Conservation (phyloP, 2,329 filamentous ascomycete genomes). For the Aspergillus quadricinctus region DNA sequence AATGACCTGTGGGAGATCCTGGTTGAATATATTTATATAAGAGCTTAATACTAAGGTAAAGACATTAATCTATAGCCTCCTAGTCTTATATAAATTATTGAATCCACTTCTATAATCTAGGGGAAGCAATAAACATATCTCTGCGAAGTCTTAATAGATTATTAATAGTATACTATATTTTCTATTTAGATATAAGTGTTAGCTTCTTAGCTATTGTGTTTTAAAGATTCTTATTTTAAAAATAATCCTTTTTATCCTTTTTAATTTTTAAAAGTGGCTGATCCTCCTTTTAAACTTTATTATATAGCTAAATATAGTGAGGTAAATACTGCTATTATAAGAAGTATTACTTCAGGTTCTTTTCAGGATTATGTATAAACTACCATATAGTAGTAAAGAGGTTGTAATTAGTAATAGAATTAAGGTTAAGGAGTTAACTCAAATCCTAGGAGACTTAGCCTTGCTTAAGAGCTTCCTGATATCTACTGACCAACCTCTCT, state of each 20-base stretch:
- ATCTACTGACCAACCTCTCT: conserved; percentile 7
- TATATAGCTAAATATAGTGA: conserved; percentile 11
- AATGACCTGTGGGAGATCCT: background rate
- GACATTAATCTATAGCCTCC: conserved; percentile 4
- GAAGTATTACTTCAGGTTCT: conserved; percentile 7
- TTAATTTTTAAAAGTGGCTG: conserved; percentile 8
- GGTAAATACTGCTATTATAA: conserved; percentile 6
- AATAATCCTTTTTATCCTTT: conserved; percentile 13
- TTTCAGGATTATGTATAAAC: background rate
- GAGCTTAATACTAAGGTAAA: background rate
- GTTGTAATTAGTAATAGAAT: conserved; percentile 15
- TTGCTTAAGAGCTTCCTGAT: conserved; percentile 9
- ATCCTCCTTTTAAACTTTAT: conserved; percentile 12
- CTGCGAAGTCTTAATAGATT: conserved; percentile 10
- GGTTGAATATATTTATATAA: background rate
- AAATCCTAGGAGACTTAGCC: conserved; percentile 12
- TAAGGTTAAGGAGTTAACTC: conserved; percentile 17
- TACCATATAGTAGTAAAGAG: conserved; percentile 16
- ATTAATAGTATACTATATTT: conserved; percentile 7
- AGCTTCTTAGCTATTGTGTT: conserved; percentile 16
- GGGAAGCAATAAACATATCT: conserved; percentile 16
- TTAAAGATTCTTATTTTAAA: conserved; percentile 7
- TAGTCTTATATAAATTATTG: conserved; percentile 12
- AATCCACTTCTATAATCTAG: conserved; percentile 19
- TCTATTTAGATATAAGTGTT: conserved; percentile 16